Evolutionary conservation across 192 early-diverging fungal genomes (phyloP).

Genomic region (Coemansia guatemalensis): DNA sequence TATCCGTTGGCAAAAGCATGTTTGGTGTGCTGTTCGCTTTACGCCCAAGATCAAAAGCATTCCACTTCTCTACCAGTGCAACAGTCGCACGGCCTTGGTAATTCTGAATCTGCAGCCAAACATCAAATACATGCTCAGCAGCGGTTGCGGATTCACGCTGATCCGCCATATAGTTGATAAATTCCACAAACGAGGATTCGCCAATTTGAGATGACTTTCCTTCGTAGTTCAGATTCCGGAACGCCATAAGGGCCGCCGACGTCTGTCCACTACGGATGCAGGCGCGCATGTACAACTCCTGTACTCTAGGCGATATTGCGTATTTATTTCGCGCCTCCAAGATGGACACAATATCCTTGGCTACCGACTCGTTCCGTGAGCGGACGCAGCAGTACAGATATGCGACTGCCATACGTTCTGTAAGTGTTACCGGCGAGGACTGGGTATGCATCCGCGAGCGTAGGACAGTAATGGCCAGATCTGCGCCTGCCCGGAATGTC

Average conservation of each 20-base stretch:
- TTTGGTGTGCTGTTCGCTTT: background rate
- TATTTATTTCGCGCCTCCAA: background rate
- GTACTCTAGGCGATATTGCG: constrained; percentile 7
- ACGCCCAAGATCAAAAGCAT: background rate
- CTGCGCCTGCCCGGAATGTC: constrained; percentile 12
- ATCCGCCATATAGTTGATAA: constrained; percentile 25
- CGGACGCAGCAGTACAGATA: constrained; percentile 40
- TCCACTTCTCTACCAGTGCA: constrained; percentile 18
- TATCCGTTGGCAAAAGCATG: constrained; percentile 13
- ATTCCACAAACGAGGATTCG: constrained; percentile 23
- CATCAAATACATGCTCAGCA: constrained; percentile 41
- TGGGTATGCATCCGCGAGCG: constrained; percentile 15
- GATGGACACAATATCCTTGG: constrained; percentile 3
- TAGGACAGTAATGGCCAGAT: constrained; percentile 9
- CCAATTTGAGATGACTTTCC: background rate
- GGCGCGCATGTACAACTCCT: constrained; percentile 46
- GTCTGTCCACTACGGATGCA: constrained; percentile 13
- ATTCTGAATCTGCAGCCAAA: constrained; percentile 26
- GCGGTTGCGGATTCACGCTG: constrained; percentile 19
- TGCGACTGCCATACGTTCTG: constrained; percentile 15
- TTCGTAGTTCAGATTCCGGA: constrained; percentile 30
- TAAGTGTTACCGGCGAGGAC: background rate
- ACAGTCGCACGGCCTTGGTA: constrained; percentile 14
- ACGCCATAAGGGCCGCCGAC: constrained; percentile 12
- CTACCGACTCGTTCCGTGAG: constrained; percentile 18